These are phyloP conservation scores for Dunaliella primolecta DNA, from an alignment of 139 green algal species.

Conservation along the genomic window DNA sequence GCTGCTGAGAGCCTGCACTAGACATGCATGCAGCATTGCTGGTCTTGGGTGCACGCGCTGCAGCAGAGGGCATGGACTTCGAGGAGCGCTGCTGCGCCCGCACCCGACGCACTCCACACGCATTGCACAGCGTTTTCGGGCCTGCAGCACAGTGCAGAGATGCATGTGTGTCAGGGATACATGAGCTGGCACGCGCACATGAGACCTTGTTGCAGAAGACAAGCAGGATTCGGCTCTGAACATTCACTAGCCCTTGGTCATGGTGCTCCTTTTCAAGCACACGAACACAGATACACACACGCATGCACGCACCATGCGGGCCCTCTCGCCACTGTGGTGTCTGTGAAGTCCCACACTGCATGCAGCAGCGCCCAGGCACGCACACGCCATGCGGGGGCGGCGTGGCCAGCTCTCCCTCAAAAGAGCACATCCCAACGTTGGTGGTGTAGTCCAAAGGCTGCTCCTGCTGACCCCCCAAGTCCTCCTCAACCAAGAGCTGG, in stretches of 20 bases:
- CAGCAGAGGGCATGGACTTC: neutral
- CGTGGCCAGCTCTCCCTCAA: constrained; percentile 16
- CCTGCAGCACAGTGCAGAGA: too few relatives aligned
- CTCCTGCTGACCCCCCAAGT: neutral
- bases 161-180: too few relatives aligned
- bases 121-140: constrained; percentile 57
- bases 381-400: neutral
- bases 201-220: too few relatives aligned
- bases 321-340: constrained; percentile 61
- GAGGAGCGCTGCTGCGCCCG: neutral
- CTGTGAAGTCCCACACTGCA: constrained; percentile 49
- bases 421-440: neutral
- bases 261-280: neutral
- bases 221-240: neutral
- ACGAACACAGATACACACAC: neutral
- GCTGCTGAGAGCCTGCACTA: neutral
- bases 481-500: constrained; percentile 30
- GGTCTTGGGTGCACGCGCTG: neutral
- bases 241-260: too few relatives aligned
- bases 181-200: too few relatives aligned
- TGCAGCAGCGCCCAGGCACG: constrained; percentile 18
- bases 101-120: constrained; percentile 34
- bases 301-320: constrained; percentile 36
- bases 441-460: neutral
- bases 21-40: neutral